Evolutionary conservation across 202 grass and related monocot species (phyloP), one percentile per base, ranked within the genome.

Genomic region (Cymbopogon flexuosus): DNA sequence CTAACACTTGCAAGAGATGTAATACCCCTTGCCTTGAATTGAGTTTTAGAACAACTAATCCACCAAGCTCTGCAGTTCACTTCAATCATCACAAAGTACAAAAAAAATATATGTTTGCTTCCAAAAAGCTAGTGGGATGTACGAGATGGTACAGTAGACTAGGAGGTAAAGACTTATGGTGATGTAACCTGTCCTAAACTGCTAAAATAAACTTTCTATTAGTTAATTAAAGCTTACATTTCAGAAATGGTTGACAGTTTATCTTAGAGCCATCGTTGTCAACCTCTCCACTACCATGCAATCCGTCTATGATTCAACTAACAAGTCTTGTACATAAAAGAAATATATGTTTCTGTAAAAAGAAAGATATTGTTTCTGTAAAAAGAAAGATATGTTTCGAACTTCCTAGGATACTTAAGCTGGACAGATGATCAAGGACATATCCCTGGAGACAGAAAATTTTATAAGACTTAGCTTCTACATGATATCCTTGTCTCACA

Each of bases 261-360:
- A 6, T 36, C 18, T 10, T 24, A 22, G 31, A 80, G 62, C 12
- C 12, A 27, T 80, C 76, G 3, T 56, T 80, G 41, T 80, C 70
- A 75, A 49, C 40, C 27, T 27, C 11, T 62, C 18, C 62, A 62
- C 11, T 78, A 31, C 27, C 80, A 11, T 64, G 23, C 54, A 80
- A 81, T 81, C 65, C 67, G 12, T 67, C 10, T 18, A 5, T 27
- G 23, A 80, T 72, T 29, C 21, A 72, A 36, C 35, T 72, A 74
- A 52, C 24, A 73, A 73, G 46, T 72, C 19, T 76, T 70, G 14
- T 31, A 39, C 66, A 73, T 27, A 27, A 27, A 27, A 27, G 27
- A 85, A 68, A 68, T 1, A 49, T 42, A 27, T 27, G 27, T 27
- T 27, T 27, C 27, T 27, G 27, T 27, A 27, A 68, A 49, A 65